These are phyloP conservation scores for Sugiyamaella valdiviana DNA, from an alignment of 805 yeast genomes.

Conservation along the genomic window DNA sequence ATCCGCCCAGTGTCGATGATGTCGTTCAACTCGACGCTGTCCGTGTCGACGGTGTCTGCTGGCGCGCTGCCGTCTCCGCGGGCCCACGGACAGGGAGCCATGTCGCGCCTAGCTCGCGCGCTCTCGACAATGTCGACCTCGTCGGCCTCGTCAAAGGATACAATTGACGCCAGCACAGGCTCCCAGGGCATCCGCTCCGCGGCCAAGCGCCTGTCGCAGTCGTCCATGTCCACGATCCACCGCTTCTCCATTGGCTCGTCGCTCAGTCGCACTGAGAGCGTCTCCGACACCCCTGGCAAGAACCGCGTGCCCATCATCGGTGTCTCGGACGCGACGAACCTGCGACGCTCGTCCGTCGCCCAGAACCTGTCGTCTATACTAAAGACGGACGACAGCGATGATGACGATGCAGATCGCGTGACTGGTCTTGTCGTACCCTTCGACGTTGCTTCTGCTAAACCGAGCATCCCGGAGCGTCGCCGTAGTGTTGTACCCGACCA, in stretches of 20 bases:
- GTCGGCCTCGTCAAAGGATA: slow-evolving; percentile 19
- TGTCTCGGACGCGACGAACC: neutral
- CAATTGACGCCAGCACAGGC: slow-evolving; percentile 11
- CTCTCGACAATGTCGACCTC: slow-evolving; percentile 15
- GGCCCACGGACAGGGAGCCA: neutral
- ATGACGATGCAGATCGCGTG: slow-evolving; percentile 1
- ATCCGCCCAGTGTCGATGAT: slow-evolving; percentile 13
- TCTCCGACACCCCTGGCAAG: neutral
- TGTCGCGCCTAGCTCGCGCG: slow-evolving; percentile 11
- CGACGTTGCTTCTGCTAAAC: neutral
- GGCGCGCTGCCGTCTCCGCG: slow-evolving; percentile 5
- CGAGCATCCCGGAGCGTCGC: neutral
- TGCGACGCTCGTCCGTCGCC: slow-evolving; percentile 7
- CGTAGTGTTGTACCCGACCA: no score
- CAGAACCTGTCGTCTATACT: slow-evolving; percentile 1
- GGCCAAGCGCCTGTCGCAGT: slow-evolving; percentile 8
- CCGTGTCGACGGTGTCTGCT: neutral
- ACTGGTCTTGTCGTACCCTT: slow-evolving; percentile 4
- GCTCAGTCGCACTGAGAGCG: neutral
- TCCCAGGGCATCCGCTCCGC: slow-evolving; percentile 1
- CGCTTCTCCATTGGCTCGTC: slow-evolving; percentile 12
- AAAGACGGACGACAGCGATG: slow-evolving; percentile 1
- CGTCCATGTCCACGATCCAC: slow-evolving; percentile 16
- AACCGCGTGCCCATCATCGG: neutral
- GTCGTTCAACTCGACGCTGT: neutral